These are phyloP conservation scores for Wakefieldia striispora DNA, from an alignment of 768 basidiomycete species.

Conservation along the genomic window DNA sequence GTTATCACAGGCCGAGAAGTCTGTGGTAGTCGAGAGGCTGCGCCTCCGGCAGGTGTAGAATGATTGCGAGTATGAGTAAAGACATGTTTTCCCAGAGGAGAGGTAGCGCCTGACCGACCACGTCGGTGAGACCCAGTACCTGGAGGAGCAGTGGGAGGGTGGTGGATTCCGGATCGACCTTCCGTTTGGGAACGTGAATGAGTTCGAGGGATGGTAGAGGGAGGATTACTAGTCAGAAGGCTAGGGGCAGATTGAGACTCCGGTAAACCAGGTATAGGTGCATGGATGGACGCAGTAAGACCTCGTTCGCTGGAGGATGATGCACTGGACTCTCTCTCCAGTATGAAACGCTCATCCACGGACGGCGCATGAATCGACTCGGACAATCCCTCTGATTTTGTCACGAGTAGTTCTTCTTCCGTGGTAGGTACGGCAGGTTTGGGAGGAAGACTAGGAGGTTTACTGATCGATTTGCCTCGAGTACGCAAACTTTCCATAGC, in stretches of 20 bases:
- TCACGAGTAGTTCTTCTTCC: conserved; percentile 13
- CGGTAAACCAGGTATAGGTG: conserved; percentile 41
- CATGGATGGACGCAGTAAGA: conserved; percentile 56
- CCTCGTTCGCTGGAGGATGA: conserved; percentile 34
- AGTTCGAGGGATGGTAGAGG: conserved; percentile 26
- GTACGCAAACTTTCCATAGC: conserved; percentile 16
- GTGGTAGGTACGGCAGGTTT: conserved; percentile 6
- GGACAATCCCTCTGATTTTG: conserved; percentile 21
- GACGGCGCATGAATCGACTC: conserved; percentile 28
- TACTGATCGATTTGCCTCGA: conserved; percentile 13
- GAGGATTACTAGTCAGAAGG: conserved; percentile 32
- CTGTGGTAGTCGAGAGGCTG: conserved; percentile 42
- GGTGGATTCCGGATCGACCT: conserved; percentile 39
- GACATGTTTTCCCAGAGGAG: conserved; percentile 39
- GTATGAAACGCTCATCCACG: conserved; percentile 13
- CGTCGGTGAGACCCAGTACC: conserved; percentile 28
- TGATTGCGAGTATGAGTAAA: conserved; percentile 53
- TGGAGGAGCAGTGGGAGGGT: conserved; percentile 28
- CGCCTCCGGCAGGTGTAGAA: conserved; percentile 50
- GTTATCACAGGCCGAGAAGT: conserved; percentile 66
- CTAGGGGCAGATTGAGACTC: conserved; percentile 36
- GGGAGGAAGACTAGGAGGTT: conserved; percentile 11
- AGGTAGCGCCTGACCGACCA: conserved; percentile 44
- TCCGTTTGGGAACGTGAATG: conserved; percentile 61
- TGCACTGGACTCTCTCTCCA: conserved; percentile 15